Base-by-base conservation (phyloP, 2,329 filamentous ascomycete species). In the Aureobasidium sp. region DNA sequence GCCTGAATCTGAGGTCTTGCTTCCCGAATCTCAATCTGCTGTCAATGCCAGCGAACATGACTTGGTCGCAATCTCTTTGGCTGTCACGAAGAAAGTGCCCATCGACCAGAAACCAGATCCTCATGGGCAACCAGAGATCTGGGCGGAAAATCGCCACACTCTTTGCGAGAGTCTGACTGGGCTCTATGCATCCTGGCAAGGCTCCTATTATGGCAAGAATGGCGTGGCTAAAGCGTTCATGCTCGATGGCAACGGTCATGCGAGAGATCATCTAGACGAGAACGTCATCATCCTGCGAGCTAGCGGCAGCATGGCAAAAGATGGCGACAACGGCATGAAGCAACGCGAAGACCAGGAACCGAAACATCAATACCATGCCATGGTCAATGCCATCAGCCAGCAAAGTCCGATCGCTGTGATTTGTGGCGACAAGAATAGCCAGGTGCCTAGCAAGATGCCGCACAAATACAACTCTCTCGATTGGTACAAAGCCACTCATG, bases 401-500 rank as follows among this genome's bases (percentile, higher is more conserved):
- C 72, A 76, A 27, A 73, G 78, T n/a, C 79, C 85, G 0, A 71
- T 90, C 1, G 81, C 81, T 41, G 66, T 76, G 34, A 72, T 73
- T 42, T 63, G 68, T 79, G 85, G 87, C 1, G 70, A 79, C 16
- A 71, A 79, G 59, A 82, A 85, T 64, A 69, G 70, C 3, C 69
- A 78, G 27, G 76, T 81, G 21, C 76, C 78, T 0, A 78, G 77
- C 1, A 74, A 77, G 30, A 74, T 86, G 8, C 81, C 82, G 0
- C 78, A 86, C 62, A 74, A 79, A 0, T 91, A 85, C 67, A 85
- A 81, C 61, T 83, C 90, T 0, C 76, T 91, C 45, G 86, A 79
- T n/a, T 85, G 80, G 70, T 91, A 89, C 69, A 82, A 85, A 53
- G 76, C 89, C 13, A 88, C 86, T 0, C 76, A 87, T 53, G 76